phyloP scores from a whole-genome alignment of 129 eudicot species.

The Tanacetum coccineum region DNA sequence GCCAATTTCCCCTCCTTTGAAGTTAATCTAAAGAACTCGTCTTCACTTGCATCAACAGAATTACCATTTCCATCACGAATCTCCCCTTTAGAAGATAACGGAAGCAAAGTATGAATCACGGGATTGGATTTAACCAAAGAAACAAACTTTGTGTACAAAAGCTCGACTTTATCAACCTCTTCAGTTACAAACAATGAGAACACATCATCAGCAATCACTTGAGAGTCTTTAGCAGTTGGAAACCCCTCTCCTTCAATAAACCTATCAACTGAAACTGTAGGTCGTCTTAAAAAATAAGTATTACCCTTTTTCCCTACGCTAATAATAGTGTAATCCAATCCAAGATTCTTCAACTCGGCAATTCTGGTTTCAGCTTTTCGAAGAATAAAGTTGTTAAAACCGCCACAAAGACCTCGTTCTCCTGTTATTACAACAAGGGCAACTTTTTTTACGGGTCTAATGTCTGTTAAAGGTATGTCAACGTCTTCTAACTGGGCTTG shows the following conservation, averaged over 20 bases:
- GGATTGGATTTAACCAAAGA: constrained; percentile 71
- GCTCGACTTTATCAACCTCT: constrained; percentile 88
- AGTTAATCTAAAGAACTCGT: constrained; percentile 75
- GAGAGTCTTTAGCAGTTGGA: constrained; percentile 77
- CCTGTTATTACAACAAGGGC: constrained; percentile 74
- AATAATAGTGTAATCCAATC: constrained; percentile 50
- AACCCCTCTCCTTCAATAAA: constrained; percentile 51
- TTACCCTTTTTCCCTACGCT: constrained; percentile 89
- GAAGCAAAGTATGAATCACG: constrained; percentile 70
- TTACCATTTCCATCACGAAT: constrained; percentile 54
- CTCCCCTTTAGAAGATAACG: constrained; percentile 59
- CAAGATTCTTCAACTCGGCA: constrained; percentile 48
- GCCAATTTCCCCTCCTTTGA: constrained; percentile 49
- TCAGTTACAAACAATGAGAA: constrained; percentile 69
- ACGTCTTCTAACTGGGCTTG: constrained; percentile 65
- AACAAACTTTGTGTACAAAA: constrained; percentile 67
- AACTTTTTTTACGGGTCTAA: constrained; percentile 70
- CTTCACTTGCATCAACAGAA: constrained; percentile 60
- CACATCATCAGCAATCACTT: constrained; percentile 70
- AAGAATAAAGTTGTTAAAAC: constrained; percentile 53
- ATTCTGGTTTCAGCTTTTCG: constrained; percentile 63
- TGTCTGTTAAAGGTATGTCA: constrained; percentile 49
- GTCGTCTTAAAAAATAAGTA: constrained; percentile 44
- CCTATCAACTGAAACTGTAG: constrained; percentile 44
- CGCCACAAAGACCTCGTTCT: constrained; percentile 79